A percentile compares a stretch with the other conserved stretches of the same genome.
These are phyloP conservation scores for Kodamaea kaohsiungensis DNA, from an alignment of 805 yeast genomes.

Conservation along the genomic window DNA sequence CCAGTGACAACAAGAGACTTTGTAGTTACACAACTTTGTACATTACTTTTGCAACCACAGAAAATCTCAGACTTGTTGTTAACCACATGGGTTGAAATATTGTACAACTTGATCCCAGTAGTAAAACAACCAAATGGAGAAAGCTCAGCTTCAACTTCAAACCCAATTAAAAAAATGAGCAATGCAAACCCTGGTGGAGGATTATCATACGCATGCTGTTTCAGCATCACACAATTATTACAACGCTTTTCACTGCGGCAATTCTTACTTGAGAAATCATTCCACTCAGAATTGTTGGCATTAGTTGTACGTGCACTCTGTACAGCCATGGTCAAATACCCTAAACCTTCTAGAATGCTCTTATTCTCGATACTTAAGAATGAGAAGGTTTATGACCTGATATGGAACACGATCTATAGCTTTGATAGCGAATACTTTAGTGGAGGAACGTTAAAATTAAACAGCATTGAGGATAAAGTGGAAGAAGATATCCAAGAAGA, in stretches of 20 bases:
- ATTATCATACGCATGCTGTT: slow-evolving; percentile 53
- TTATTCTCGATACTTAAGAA: slow-evolving; percentile 50
- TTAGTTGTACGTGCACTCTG: slow-evolving; percentile 57
- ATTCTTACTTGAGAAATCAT: slow-evolving; percentile 38
- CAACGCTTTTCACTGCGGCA: slow-evolving; percentile 35
- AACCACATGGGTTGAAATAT: slow-evolving; percentile 56
- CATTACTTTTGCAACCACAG: slow-evolving; percentile 15
- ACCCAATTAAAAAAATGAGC: slow-evolving; percentile 23
- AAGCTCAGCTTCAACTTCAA: neutral
- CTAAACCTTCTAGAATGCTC: slow-evolving; percentile 54
- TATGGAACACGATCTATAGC: slow-evolving; percentile 35
- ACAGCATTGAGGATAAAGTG: slow-evolving; percentile 7
- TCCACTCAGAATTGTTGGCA: slow-evolving; percentile 58
- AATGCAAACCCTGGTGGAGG: slow-evolving; percentile 41
- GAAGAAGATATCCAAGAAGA: neutral
- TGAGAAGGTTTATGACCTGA: slow-evolving; percentile 35
- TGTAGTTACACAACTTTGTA: slow-evolving; percentile 52
- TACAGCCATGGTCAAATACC: slow-evolving; percentile 51
- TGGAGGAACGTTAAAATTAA: slow-evolving; percentile 20
- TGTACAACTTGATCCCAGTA: slow-evolving; percentile 59
- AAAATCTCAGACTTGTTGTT: slow-evolving; percentile 17
- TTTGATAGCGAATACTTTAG: slow-evolving; percentile 25
- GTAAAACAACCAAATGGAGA: slow-evolving; percentile 10
- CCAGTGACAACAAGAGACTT: slow-evolving; percentile 65
- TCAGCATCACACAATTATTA: slow-evolving; percentile 45